A percentile compares a stretch with the other conserved stretches of the same genome.
Conservation (phyloP, 495 filamentous ascomycete genomes). For the Penicillium canariense region DNA sequence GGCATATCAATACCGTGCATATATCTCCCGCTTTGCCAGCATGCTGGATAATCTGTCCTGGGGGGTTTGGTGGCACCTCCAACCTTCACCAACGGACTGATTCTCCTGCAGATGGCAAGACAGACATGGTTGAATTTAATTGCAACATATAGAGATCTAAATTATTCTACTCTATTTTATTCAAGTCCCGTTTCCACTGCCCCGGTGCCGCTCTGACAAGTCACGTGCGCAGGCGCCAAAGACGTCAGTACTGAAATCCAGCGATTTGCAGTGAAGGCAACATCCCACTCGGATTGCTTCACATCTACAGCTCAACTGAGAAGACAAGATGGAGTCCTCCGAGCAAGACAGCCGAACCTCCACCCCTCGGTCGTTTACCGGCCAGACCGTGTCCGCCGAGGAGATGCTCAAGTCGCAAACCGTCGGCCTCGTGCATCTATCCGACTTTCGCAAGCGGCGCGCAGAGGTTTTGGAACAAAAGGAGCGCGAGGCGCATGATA, state of each 20-base stretch:
- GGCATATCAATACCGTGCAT: too few species aligned
- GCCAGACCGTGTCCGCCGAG: conserved; percentile 77
- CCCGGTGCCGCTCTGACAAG: neutral
- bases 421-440: conserved; percentile 86
- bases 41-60: too few species aligned
- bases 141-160: too few species aligned
- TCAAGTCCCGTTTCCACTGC: neutral
- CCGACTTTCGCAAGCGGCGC: conserved; percentile 95
- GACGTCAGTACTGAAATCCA: conserved; percentile 19
- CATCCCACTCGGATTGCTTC: neutral
- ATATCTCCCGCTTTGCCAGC: too few species aligned
- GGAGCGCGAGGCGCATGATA: conserved; percentile 72
- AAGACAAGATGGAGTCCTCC: conserved; percentile 32
- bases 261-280: neutral
- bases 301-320: neutral
- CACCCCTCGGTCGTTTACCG: conserved; percentile 61
- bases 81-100: too few species aligned
- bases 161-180: too few species aligned
- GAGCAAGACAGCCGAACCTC: conserved; percentile 39
- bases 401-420: conserved; percentile 91
- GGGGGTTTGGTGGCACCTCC: too few species aligned
- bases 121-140: too few species aligned
- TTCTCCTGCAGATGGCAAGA: too few species aligned
- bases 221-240: conserved; percentile 20
- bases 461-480: conserved; percentile 92